Percentiles rank a stretch among this genome's conserved stretches.
These are phyloP conservation scores for Hyphopichia burtonii DNA, from an alignment of 1,139 yeast genomes.

Conservation along the genomic window DNA sequence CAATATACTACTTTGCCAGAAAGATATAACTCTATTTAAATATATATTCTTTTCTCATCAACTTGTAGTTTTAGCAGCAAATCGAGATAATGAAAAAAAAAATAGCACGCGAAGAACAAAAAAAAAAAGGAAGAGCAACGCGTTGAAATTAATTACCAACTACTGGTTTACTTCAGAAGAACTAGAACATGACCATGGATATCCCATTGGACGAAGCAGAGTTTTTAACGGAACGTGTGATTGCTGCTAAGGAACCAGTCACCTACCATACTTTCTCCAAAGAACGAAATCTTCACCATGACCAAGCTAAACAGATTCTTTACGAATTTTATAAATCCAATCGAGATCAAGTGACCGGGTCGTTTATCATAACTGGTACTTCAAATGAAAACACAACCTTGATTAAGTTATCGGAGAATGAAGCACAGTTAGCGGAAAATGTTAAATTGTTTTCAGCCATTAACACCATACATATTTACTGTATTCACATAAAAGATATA, in stretches of 20 bases:
- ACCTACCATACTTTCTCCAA: conserved; percentile 33
- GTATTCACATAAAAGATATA: conserved; percentile 20
- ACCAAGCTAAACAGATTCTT: conserved; percentile 29
- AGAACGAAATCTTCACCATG: conserved; percentile 24
- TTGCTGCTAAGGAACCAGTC: conserved; percentile 24
- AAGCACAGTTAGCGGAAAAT: conserved; percentile 15
- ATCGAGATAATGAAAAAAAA: background rate
- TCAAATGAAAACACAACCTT: conserved; percentile 9
- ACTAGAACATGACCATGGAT: conserved; percentile 33
- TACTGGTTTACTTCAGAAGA: too few species aligned
- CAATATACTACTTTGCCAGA: conserved; percentile 50
- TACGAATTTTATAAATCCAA: conserved; percentile 33
- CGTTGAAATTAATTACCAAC: background rate
- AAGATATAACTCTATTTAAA: conserved; percentile 8
- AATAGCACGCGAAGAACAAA: background rate
- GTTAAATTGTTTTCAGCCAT: conserved; percentile 19
- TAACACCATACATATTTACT: conserved; percentile 31
- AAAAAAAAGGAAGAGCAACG: background rate
- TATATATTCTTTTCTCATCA: too few species aligned
- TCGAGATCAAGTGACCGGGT: conserved; percentile 28
- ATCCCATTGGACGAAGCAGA: conserved; percentile 28
- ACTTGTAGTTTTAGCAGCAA: background rate
- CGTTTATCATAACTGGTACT: conserved; percentile 33
- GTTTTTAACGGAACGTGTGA: conserved; percentile 22
- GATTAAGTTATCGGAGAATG: conserved; percentile 23